phyloP scores from a whole-genome alignment of 176 grass and related monocot species.

The Alopecurus myosuroides region DNA sequence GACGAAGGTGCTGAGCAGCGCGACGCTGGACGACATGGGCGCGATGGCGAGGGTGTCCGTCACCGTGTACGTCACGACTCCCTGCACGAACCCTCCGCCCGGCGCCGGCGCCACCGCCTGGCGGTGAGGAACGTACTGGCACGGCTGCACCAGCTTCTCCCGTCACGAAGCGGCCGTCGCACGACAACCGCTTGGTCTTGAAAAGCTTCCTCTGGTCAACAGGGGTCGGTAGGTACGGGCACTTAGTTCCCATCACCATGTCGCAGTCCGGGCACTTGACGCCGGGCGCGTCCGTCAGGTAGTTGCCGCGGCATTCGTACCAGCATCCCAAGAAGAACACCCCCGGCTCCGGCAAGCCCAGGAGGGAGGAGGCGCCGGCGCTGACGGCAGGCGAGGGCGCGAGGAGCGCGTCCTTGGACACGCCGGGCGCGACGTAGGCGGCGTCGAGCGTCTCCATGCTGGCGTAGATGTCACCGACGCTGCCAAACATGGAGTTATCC shows the following conservation, averaged over 20 bases:
- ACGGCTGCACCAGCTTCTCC: not conserved
- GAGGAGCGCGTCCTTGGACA: not conserved
- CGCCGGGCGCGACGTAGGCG: not conserved
- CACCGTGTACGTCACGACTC: not conserved
- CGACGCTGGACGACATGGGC: not conserved
- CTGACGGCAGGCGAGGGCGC: not conserved
- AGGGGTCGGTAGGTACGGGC: not conserved
- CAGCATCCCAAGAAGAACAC: not conserved
- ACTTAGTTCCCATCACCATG: not conserved
- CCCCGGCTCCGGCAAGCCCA: not conserved
- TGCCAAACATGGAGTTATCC: not conserved
- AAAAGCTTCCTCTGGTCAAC: not conserved
- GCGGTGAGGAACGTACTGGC: not conserved
- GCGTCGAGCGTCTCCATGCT: not conserved
- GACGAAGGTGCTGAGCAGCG: not conserved
- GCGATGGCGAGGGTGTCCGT: not conserved
- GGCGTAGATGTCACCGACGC: not conserved
- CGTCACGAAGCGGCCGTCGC: not conserved
- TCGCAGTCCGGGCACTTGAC: not conserved
- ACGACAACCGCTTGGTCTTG: not conserved
- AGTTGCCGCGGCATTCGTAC: not conserved
- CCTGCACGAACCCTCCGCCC: not conserved
- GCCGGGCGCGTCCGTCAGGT: not conserved
- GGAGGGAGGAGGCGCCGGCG: not conserved
- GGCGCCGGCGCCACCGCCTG: not conserved